Evolutionary conservation across 371 early-diverging fungal genomes (phyloP).

Genomic region (Syncephalis fuscata): DNA sequence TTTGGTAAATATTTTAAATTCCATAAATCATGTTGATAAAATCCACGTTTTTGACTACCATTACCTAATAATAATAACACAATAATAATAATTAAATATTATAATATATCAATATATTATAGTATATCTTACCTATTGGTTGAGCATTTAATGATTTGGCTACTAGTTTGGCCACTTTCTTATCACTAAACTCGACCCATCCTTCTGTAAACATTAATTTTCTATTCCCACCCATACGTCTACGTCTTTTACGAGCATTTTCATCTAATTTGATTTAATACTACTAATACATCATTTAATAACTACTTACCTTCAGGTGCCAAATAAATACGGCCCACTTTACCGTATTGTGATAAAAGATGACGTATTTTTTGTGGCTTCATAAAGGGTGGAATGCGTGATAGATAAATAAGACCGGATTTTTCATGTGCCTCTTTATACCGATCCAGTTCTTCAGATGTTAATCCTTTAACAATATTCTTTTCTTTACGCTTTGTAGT

Average conservation of each 20-base stretch:
- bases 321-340: constrained; percentile 73
- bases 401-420: constrained; percentile 81
- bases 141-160: constrained; percentile 65
- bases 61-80: background rate
- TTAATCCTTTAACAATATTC: constrained; percentile 32
- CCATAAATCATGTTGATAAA: constrained; percentile 88
- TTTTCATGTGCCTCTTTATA: constrained; percentile 51
- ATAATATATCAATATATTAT: background rate
- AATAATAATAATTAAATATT: background rate
- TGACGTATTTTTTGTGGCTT: constrained; percentile 58
- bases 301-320: constrained; percentile 53
- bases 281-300: background rate
- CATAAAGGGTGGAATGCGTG: constrained; percentile 86
- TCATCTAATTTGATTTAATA: constrained; percentile 17
- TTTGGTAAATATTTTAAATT: constrained; percentile 87
- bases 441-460: constrained; percentile 42
- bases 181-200: constrained; percentile 93
- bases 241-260: constrained; percentile 31
- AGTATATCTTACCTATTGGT: constrained; percentile 33
- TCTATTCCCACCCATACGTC: constrained; percentile 54
- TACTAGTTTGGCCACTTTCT: constrained; percentile 62
- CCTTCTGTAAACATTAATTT: constrained; percentile 82
- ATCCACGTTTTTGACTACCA: constrained; percentile 64
- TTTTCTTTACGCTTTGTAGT: background rate
- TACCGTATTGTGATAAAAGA: constrained; percentile 51